These are phyloP conservation scores for Zarea fungicola DNA, from an alignment of 2,329 filamentous ascomycete species.

Conservation along the genomic window DNA sequence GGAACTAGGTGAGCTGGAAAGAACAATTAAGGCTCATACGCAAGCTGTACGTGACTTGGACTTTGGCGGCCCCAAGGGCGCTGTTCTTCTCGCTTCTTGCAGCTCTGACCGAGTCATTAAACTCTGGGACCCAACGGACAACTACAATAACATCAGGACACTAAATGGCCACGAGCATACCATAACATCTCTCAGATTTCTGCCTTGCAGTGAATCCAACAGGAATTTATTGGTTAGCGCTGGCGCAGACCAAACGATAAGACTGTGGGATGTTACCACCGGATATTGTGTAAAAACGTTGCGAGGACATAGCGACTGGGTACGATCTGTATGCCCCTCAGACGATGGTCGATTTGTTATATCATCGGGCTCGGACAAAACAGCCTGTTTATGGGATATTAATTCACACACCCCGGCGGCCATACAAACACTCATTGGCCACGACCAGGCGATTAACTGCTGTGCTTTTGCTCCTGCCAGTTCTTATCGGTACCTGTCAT, in stretches of 20 bases:
- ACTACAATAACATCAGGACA: constrained; percentile 92
- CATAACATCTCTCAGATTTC: constrained; percentile 81
- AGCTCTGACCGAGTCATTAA: constrained; percentile 90
- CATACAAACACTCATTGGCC: constrained; percentile 75
- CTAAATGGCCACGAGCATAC: constrained; percentile 89
- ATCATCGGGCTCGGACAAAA: constrained; percentile 77
- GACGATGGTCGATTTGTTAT: constrained; percentile 77
- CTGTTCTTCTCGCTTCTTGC: constrained; percentile 61
- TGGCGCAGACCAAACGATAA: constrained; percentile 75
- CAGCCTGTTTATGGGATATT: constrained; percentile 79
- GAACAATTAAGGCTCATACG: constrained; percentile 88
- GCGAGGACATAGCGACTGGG: constrained; percentile 80
- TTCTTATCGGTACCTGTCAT: constrained; percentile 68
- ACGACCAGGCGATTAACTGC: constrained; percentile 83
- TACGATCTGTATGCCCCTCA: constrained; percentile 78
- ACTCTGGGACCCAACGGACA: constrained; percentile 85
- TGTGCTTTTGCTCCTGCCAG: constrained; percentile 78
- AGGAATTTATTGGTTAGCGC: constrained; percentile 81
- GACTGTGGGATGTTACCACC: constrained; percentile 89
- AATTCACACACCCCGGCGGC: constrained; percentile 58
- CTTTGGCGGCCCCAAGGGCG: constrained; percentile 78
- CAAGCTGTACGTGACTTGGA: constrained; percentile 84
- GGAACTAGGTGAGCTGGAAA: constrained; percentile 85
- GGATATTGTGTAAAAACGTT: constrained; percentile 88
- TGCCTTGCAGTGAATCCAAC: constrained; percentile 71